Base-by-base conservation (phyloP, 306 rosid species). In the Quercus cerris region DNA sequence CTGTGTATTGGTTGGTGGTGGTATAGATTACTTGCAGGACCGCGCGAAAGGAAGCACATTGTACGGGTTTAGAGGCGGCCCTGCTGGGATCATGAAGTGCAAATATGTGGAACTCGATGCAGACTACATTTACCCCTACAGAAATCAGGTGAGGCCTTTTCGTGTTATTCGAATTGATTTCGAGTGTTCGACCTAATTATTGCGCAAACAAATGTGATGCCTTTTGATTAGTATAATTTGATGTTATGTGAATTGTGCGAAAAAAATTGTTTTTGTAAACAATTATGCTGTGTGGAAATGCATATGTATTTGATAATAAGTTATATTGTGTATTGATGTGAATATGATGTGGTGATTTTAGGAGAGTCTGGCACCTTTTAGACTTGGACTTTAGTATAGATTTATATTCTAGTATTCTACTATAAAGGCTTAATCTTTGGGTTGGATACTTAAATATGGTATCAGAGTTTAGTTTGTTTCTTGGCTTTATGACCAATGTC, bases 51-150 rank as follows among this genome's bases (percentile, higher is more conserved):
- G 97, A 75, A 93, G 99, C 92, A 87, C 86, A 41, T 74, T 96
- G 85, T 96, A 91, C 74, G 99, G 98, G 62, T 96, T 96, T 85
- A 89, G 77, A 73, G 99, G 99, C 7, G 99, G 99, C 35, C 99
- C 99, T 68, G 99, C 98, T 28, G 99, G 99, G 70, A 92, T 96
- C 79, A 93, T 96, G 98, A 96, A 93, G 84, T 58, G 94, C 80
- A 96, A 96, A 79, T 96, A 88, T 78, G 58, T 90, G 71, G 99
- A 93, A 77, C 90, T 96, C 73, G 83, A 28, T 31, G 9, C 97
- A 4, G 99, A 96, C 0, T 90, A 68, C 81, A 93, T 96, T 90
- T 87, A 93, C 77, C 97, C 99, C 52, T 96, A 91, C 71, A 88
- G 98, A 85, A 96, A 96, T 85, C 99, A 96, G 94, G 99, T 91